A percentile compares a stretch with the other conserved stretches of the same genome.
Conservation (phyloP, 164 flowering plant species). For the Stephania japonica region DNA sequence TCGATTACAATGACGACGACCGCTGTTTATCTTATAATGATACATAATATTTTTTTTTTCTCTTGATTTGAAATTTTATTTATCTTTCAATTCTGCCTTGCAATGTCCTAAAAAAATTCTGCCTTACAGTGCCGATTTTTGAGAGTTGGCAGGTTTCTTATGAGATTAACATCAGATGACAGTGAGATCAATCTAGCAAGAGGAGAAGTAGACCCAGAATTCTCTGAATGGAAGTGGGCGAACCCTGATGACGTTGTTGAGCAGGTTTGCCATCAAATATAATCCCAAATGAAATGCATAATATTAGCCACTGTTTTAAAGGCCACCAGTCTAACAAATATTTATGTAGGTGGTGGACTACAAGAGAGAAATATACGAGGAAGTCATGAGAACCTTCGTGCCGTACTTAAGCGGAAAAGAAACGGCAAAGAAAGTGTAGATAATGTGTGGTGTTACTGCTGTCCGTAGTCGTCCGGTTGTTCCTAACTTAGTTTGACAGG, state of each 20-base stretch:
- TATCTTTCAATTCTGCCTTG: neutral
- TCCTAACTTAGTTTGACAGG: neutral
- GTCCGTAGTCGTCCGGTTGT: constrained; percentile 2
- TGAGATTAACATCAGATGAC: constrained; percentile 63
- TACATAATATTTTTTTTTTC: neutral
- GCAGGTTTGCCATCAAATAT: constrained; percentile 40
- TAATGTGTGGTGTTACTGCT: constrained; percentile 29
- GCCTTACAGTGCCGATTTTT: neutral
- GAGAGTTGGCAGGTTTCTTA: constrained; percentile 63
- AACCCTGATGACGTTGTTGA: constrained; percentile 78
- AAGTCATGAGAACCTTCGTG: constrained; percentile 67
- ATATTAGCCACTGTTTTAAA: neutral
- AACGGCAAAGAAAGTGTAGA: constrained; percentile 50
- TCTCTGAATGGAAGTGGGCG: constrained; percentile 95
- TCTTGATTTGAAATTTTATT: neutral
- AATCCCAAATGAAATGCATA: neutral
- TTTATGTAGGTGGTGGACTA: constrained; percentile 82
- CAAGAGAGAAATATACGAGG: constrained; percentile 82
- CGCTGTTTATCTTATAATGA: no score
- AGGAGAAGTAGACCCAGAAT: constrained; percentile 69
- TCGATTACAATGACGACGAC: no score
- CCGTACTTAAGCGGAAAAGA: constrained; percentile 38
- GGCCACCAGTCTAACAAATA: neutral
- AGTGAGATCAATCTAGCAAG: constrained; percentile 66
- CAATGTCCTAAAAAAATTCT: no score